phyloP scores from a whole-genome alignment of 2,329 filamentous ascomycete species.

The Teratosphaeria epicoccoides region DNA sequence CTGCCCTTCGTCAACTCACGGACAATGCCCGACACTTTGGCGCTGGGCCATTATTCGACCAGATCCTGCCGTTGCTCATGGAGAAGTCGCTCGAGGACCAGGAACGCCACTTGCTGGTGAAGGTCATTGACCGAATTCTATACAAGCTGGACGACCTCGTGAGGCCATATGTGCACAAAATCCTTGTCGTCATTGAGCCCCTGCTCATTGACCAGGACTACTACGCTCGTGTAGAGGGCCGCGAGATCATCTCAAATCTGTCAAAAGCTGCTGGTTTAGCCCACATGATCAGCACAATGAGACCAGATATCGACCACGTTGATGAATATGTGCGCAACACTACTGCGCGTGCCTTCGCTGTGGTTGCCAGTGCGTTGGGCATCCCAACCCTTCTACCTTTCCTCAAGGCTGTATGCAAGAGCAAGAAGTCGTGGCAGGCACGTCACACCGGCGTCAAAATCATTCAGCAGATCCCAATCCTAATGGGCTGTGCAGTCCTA shows the following conservation, averaged over 20 bases:
- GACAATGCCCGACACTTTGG: conserved; percentile 96
- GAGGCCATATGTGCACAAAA: conserved; percentile 94
- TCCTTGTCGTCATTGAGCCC: conserved; percentile 97
- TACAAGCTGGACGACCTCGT: conserved; percentile 98
- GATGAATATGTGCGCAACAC: conserved; percentile 98
- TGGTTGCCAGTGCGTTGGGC: conserved; percentile 89
- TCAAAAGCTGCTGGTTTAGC: conserved; percentile 93
- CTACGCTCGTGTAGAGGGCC: conserved; percentile 93
- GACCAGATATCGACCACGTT: conserved; percentile 95
- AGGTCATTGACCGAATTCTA: conserved; percentile 95
- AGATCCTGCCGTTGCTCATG: conserved; percentile 94
- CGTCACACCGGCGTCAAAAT: conserved; percentile 98
- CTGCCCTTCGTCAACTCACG: conserved; percentile 88
- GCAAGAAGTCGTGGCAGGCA: conserved; percentile 98
- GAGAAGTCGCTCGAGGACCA: conserved; percentile 97
- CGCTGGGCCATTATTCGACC: conserved; percentile 87
- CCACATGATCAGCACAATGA: conserved; percentile 99
- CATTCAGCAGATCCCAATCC: conserved; percentile 93
- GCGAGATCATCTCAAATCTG: conserved; percentile 97
- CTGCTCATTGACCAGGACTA: conserved; percentile 98
- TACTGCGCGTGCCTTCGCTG: conserved; percentile 90
- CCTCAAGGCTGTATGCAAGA: conserved; percentile 86
- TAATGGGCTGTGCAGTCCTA: conserved; percentile 95
- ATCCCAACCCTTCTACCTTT: conserved; percentile 94
- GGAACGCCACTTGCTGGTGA: conserved; percentile 94